A percentile compares a stretch with the other conserved stretches of the same genome.
phyloP scores from a whole-genome alignment of 75 land plant species.

The Cunninghamia lanceolata region DNA sequence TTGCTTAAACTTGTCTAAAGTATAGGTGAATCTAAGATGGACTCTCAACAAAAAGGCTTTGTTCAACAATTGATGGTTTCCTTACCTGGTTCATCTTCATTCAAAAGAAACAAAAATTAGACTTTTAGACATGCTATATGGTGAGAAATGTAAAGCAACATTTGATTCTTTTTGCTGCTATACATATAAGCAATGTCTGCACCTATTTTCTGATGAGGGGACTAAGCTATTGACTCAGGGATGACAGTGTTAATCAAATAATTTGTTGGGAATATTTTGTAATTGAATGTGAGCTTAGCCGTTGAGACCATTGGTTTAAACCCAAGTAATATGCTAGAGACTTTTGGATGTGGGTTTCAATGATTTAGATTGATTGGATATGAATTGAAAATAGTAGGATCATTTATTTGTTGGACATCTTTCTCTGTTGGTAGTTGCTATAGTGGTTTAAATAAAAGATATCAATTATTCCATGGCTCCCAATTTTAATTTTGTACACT shows the following conservation, averaged over 20 bases:
- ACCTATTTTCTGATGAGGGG: no score
- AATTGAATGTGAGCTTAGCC: background rate
- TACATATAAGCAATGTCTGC: no score
- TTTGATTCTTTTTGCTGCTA: no score
- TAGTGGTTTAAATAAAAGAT: no score
- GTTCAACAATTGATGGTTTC: slow-evolving; percentile 40
- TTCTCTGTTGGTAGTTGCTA: no score
- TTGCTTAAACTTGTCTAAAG: slow-evolving; percentile 49
- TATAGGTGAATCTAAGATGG: slow-evolving; percentile 43
- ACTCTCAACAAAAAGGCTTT: slow-evolving; percentile 37
- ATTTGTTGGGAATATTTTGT: background rate
- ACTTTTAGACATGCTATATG: slow-evolving; percentile 42
- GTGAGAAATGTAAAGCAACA: slow-evolving; percentile 46
- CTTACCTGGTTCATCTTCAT: slow-evolving; percentile 43
- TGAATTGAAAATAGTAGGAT: background rate
- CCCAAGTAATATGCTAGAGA: no score
- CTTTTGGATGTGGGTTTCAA: no score
- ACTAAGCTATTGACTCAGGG: no score
- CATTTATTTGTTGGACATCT: background rate
- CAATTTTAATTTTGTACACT: slow-evolving; percentile 28
- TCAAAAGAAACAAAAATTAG: slow-evolving; percentile 45
- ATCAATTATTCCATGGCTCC: slow-evolving; percentile 3
- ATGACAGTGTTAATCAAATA: background rate
- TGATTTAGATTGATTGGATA: background rate
- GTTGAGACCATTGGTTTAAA: no score